Percentiles rank a stretch among this genome's conserved stretches.
phyloP scores from a whole-genome alignment of 2,329 filamentous ascomycete genomes.

The Allantophomopsis cytisporea region DNA sequence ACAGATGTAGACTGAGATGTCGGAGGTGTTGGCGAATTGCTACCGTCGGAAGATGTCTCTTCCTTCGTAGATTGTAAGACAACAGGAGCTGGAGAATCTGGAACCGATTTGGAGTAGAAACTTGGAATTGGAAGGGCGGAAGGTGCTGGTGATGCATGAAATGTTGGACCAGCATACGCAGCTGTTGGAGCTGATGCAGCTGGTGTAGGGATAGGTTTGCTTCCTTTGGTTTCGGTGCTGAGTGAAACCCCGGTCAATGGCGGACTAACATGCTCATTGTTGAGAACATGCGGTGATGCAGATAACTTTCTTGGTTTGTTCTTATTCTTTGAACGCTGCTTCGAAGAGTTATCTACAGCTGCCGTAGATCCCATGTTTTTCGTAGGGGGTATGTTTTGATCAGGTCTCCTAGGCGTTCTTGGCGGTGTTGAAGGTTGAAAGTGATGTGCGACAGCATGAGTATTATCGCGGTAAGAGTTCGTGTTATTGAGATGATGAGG shows the following conservation, averaged over 20 bases:
- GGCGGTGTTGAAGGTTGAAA: constrained; percentile 17
- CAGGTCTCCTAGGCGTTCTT: constrained; percentile 15
- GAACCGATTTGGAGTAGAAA: constrained; percentile 67
- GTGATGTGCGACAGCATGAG: constrained; percentile 10
- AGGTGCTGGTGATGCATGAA: constrained; percentile 86
- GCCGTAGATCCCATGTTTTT: constrained; percentile 1
- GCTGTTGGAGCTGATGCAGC: constrained; percentile 23
- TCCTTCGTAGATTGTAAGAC: constrained; percentile 28
- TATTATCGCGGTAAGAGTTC: constrained; percentile 22
- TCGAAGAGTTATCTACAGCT: constrained; percentile 13
- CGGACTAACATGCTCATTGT: constrained; percentile 12
- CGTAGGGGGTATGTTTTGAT: neutral
- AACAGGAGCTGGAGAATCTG: constrained; percentile 41
- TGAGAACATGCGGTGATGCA: constrained; percentile 13
- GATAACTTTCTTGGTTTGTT: constrained; percentile 16
- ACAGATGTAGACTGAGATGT: constrained; percentile 29
- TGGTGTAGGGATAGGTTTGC: constrained; percentile 25
- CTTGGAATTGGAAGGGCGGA: constrained; percentile 83
- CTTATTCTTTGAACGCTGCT: constrained; percentile 16
- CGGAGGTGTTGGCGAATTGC: constrained; percentile 22
- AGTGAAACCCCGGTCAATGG: constrained; percentile 12
- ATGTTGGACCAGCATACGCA: constrained; percentile 84
- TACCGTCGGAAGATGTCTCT: constrained; percentile 19
- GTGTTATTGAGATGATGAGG: constrained; percentile 32
- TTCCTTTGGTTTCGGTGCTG: constrained; percentile 16